Base-by-base conservation (phyloP, 2,329 filamentous ascomycete species). In the Fusarium sp. region DNA sequence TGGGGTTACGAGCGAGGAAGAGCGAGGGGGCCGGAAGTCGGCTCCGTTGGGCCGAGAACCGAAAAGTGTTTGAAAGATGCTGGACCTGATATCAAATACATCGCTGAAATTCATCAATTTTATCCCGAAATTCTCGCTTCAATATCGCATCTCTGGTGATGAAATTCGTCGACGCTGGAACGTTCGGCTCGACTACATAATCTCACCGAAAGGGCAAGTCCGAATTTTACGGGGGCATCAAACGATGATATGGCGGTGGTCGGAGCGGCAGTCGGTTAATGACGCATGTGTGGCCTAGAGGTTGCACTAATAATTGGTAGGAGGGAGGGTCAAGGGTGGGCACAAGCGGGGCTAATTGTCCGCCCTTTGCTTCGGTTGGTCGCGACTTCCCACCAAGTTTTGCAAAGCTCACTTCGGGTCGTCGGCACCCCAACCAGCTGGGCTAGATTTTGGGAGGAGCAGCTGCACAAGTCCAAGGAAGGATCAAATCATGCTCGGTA, bases 231-330 rank as follows among this genome's bases (percentile, higher is more conserved):
- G 39, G 54, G 62, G 65, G 37, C 41, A 64, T 66, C 37, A 67
- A 74, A 61, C 45, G 73, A 71, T 77, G 75, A 77, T 78, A 78
- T 78, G 56, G 57, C 76, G 76, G 76, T 57, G 76, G 68, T 78
- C 76, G 76, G 76, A 68, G 68, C 76, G 76, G 76, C 64, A 59
- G 68, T 78, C 76, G 76, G 76, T 50, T 67, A 76, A 70, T 77
- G 76, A 78, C 73, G 76, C 71, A 78, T 56, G 35, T 63, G 27
- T n/a, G 50, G 20, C 39, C 63, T 45, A 35, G 7, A 63, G 35
- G 52, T 24, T 29, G 27, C 52, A 22, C 52, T 64, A 63, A 64
- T 64, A 63, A 64, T 29, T 22, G 29, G 33, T 11, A 61, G 56
- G 45, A 54, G 31, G 35, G 61, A 45, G 60, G 43, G 31, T 56